phyloP scores from a whole-genome alignment of 2,329 filamentous ascomycete genomes.

The Colletotrichum simmondsii region DNA sequence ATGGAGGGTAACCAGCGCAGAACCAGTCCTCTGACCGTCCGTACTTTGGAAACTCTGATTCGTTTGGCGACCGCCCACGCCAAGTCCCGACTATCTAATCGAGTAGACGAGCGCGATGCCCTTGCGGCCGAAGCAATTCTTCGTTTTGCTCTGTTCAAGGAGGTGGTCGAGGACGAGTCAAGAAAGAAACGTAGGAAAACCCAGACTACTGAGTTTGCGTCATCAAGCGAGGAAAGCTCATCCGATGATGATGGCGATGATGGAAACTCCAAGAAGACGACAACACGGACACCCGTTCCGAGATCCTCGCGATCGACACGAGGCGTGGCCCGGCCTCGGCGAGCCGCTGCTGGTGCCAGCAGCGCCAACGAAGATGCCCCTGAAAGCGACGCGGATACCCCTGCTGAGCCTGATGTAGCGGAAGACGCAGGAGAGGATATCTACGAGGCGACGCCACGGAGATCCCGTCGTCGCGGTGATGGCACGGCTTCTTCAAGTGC shows the following conservation, averaged over 20 bases:
- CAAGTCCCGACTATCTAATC: conserved; percentile 87
- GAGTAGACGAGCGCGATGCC: conserved; percentile 91
- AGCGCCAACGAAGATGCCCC: conserved; percentile 50
- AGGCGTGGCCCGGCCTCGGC: conserved; percentile 47
- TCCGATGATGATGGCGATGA: conserved; percentile 71
- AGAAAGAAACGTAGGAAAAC: conserved; percentile 85
- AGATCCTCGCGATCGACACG: conserved; percentile 45
- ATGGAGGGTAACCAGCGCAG: conserved; percentile 93
- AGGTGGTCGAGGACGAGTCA: conserved; percentile 83
- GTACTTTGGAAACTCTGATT: conserved; percentile 97
- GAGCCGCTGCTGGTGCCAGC: conserved; percentile 39
- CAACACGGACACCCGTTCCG: conserved; percentile 43
- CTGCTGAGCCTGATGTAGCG: conserved; percentile 38
- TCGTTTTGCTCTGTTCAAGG: conserved; percentile 96
- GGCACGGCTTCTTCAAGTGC: conserved; percentile 48
- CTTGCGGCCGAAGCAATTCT: conserved; percentile 88
- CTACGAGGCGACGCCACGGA: conserved; percentile 54
- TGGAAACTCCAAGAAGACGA: conserved; percentile 40
- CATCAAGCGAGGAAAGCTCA: conserved; percentile 67
- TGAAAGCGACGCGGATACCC: conserved; percentile 59
- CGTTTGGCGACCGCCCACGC: conserved; percentile 96
- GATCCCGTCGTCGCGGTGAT: conserved; percentile 47
- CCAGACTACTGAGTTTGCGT: conserved; percentile 66
- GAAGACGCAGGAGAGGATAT: conserved; percentile 65
- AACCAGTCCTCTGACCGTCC: conserved; percentile 94